A percentile compares a stretch with the other conserved stretches of the same genome.
Conservation (phyloP, 805 yeast genomes). For the Ascoidea rubescens region DNA sequence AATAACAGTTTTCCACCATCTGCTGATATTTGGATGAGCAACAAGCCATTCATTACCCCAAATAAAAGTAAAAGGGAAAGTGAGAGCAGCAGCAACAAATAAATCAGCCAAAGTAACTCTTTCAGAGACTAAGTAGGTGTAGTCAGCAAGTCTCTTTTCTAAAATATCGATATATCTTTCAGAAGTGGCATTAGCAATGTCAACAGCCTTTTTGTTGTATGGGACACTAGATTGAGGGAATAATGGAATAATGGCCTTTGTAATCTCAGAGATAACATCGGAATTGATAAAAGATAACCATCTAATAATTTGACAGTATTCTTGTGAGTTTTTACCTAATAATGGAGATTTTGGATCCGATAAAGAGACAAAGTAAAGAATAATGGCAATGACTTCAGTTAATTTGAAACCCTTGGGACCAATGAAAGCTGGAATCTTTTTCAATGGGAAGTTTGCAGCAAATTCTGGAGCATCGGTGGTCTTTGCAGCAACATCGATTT, state of each 20-base stretch:
- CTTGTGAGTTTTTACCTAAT: neutral
- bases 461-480: too few relatives aligned
- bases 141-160: constrained; percentile 25
- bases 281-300: neutral
- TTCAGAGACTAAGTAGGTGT: constrained; percentile 34
- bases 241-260: neutral
- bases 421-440: neutral
- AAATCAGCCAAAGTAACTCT: constrained; percentile 31
- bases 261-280: neutral
- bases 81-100: constrained; percentile 26
- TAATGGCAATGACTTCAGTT: neutral
- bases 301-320: too few relatives aligned
- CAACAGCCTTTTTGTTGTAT: neutral
- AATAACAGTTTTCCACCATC: constrained; percentile 12
- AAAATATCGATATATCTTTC: constrained; percentile 5
- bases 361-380: neutral
- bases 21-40: neutral
- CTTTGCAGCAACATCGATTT: too few relatives aligned
- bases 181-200: neutral
- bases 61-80: constrained; percentile 32
- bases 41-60: constrained; percentile 6
- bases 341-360: neutral
- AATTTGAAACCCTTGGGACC: neutral
- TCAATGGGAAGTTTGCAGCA: neutral
- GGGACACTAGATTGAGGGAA: too few relatives aligned